These are phyloP conservation scores for Acacia acuminata DNA, from an alignment of 306 rosid genomes.

Conservation along the genomic window DNA sequence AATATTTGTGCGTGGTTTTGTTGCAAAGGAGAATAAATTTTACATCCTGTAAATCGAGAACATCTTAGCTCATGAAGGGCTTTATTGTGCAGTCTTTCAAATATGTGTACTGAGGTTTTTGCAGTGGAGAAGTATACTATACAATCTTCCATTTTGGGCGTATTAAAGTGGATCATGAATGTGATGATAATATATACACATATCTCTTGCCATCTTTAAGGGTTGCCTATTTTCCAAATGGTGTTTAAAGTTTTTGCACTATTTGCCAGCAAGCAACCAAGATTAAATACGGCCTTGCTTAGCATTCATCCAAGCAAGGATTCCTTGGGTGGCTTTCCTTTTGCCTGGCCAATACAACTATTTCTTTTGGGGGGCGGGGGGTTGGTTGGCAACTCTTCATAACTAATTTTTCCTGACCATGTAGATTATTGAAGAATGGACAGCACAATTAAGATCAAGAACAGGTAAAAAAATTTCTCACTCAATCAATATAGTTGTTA, in stretches of 20 bases:
- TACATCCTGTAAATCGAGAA: neutral
- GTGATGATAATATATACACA: neutral
- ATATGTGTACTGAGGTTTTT: constrained; percentile 14
- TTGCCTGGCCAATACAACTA: constrained; percentile 29
- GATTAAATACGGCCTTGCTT: constrained; percentile 35
- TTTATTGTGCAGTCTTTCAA: neutral
- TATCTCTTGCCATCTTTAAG: constrained; percentile 24
- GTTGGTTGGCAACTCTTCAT: neutral
- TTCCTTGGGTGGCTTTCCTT: constrained; percentile 38
- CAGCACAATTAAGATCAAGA: constrained; percentile 72
- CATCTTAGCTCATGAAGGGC: neutral
- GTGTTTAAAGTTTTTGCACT: constrained; percentile 49
- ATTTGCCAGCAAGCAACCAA: constrained; percentile 74
- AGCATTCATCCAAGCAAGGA: constrained; percentile 21
- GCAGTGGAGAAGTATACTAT: neutral
- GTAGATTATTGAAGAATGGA: constrained; percentile 93
- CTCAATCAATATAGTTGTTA: neutral
- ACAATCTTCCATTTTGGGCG: constrained; percentile 16
- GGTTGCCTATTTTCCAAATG: constrained; percentile 67
- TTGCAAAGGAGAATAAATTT: neutral
- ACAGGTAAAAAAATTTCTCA: constrained; percentile 47
- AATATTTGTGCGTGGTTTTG: neutral
- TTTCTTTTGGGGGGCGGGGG: neutral
- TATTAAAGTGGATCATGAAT: neutral
- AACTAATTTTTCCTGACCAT: constrained; percentile 25